Base-by-base conservation (phyloP, 495 filamentous ascomycete species). In the Schizothecium vesticola region DNA sequence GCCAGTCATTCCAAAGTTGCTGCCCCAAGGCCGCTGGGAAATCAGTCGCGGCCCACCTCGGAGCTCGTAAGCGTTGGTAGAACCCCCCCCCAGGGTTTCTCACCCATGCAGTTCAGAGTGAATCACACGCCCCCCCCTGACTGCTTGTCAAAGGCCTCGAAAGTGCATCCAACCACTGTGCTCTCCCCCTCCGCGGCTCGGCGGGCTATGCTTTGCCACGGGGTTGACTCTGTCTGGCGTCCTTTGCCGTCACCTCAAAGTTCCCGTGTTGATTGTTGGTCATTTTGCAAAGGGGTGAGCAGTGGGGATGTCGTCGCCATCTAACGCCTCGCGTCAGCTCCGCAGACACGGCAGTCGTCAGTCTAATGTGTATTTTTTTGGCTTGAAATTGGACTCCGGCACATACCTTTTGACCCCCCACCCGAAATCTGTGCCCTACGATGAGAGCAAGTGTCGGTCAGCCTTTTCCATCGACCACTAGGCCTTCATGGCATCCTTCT, bases 401-500 rank as follows among this genome's bases (percentile, higher is more conserved):
- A 51, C 36, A 51, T 51, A 51, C 43, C 43, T 51, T n/a, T 51
- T 51, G 6, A 36, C 4, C 19, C 19, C 19, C 9, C 43, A 1
- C 16, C 43, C 6, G 5, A 12, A n/a, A 51, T 51, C 43, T 8
- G 43, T 12, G 11, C 43, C 19, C 19, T 51, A 51, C 43, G 43
- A 51, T 51, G 43, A 7, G 16, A 51, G 43, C 19, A 51, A 51
- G 43, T 51, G 43, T 51, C 43, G 43, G 43, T n/a, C 43, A 51
- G 19, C 19, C 43, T 2, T 8, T n/a, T 8, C 16, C 43, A 19
- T 51, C 43, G 43, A 51, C 5, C 3, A 16, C 43, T 19, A 19
- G 43, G 43, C 43, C 43, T 51, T n/a, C 36, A 76, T 76, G 74
- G 72, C 72, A 7, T 76, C 72, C 19, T 70, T 73, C 63, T 70